Conservation (phyloP, 1,284 basidiomycete species). For the Fomitopsis schrenkii region DNA sequence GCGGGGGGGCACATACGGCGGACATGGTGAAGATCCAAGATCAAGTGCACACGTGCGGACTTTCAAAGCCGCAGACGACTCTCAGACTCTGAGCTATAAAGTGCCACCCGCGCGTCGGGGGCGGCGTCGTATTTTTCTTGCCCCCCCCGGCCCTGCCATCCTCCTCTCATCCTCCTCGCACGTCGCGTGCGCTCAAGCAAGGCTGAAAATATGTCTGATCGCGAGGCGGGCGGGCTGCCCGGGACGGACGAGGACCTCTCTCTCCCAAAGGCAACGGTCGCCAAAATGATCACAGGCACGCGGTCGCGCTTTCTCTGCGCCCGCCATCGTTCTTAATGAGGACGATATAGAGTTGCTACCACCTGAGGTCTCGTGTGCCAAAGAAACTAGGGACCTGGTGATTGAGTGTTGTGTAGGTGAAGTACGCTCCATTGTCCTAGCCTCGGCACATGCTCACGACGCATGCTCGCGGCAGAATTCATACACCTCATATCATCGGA, state of each 20-base stretch:
- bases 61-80: conserved; percentile 37
- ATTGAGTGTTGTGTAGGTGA: conserved; percentile 98
- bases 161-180: neutral
- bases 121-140: conserved; percentile 9
- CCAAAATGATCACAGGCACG: conserved; percentile 93
- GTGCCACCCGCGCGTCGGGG: conserved; percentile 12
- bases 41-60: conserved; percentile 47
- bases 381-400: conserved; percentile 94
- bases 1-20: conserved; percentile 33
- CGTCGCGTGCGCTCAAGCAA: neutral
- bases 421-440: conserved; percentile 17
- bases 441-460: conserved; percentile 10
- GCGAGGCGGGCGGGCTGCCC: conserved; percentile 62
- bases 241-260: conserved; percentile 85
- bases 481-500: conserved; percentile 97
- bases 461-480: conserved; percentile 70
- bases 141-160: conserved; percentile 4
- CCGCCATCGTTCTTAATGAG: neutral
- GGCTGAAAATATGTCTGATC: conserved; percentile 70
- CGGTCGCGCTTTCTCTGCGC: conserved; percentile 6
- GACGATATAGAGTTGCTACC: conserved; percentile 78
- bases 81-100: conserved; percentile 19
- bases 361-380: conserved; percentile 86
- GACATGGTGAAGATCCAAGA: conserved; percentile 49
- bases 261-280: conserved; percentile 94